Percentiles rank a stretch among this genome's conserved stretches.
These are phyloP conservation scores for Oryza nivara DNA, from an alignment of 176 grass and related monocot species.

Conservation along the genomic window DNA sequence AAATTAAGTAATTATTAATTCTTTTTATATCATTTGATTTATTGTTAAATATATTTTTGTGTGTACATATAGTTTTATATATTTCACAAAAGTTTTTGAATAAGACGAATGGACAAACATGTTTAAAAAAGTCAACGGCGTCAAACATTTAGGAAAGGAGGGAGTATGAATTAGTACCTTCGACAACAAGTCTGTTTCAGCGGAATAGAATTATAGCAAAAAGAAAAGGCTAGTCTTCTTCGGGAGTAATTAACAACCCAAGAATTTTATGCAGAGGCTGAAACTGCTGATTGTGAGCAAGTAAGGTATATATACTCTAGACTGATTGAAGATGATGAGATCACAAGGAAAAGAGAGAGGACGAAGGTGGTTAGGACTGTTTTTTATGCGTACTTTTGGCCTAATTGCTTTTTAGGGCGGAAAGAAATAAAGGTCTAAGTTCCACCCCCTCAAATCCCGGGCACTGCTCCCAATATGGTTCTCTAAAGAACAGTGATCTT, in stretches of 20 bases:
- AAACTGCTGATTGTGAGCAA: conserved; percentile 40
- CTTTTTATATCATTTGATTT: no score
- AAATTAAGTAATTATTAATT: no score
- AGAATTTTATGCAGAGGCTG: conserved; percentile 8
- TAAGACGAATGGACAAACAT: no score
- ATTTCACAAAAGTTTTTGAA: no score
- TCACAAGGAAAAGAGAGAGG: conserved; percentile 34
- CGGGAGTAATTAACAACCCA: conserved; percentile 45
- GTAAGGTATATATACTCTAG: conserved; percentile 40
- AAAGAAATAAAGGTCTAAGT: conserved; percentile 59
- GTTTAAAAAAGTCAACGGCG: no score
- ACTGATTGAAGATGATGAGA: conserved; percentile 51
- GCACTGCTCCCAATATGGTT: conserved; percentile 45
- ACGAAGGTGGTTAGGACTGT: conserved; percentile 25
- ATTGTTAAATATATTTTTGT: no score
- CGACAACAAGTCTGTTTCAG: conserved; percentile 24
- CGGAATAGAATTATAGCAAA: conserved; percentile 26
- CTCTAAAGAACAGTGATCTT: conserved; percentile 31
- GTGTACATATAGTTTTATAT: no score
- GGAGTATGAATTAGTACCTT: conserved; percentile 21
- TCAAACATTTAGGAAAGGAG: no score
- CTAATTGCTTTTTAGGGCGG: conserved; percentile 61
- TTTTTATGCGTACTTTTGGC: conserved; percentile 49
- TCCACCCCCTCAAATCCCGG: conserved; percentile 54
- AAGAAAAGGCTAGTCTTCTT: conserved; percentile 45